Conservation (phyloP, 2,329 filamentous ascomycete species). For the Phyllosticta capitalensis region DNA sequence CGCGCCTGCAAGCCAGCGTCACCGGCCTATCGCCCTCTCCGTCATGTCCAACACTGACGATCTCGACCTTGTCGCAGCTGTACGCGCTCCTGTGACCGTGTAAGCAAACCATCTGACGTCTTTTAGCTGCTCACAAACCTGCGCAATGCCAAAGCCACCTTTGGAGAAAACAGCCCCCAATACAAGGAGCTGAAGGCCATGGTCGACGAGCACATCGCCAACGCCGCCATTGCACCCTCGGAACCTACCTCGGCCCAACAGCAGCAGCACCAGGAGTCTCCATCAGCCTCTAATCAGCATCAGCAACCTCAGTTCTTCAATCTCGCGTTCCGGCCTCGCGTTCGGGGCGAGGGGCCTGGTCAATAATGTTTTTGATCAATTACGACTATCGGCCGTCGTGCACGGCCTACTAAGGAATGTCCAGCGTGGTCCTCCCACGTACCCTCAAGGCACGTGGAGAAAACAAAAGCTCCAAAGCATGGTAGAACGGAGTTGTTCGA, state of each 20-base stretch:
- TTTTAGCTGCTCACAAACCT: constrained; percentile 26
- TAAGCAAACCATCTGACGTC: constrained; percentile 2
- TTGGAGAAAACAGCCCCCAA: constrained; percentile 22
- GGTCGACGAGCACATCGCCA: constrained; percentile 21
- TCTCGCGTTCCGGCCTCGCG: constrained; percentile 9
- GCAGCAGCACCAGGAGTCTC: background rate
- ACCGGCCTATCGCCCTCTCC: background rate
- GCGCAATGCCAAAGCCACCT: constrained; percentile 25
- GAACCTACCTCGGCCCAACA: background rate
- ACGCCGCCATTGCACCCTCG: constrained; percentile 8
- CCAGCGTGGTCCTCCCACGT: background rate
- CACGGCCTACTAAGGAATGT: constrained; percentile 2
- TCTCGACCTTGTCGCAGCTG: background rate
- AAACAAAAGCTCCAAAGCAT: background rate
- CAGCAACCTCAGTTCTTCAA: constrained; percentile 7
- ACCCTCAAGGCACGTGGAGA: background rate
- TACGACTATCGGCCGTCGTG: background rate
- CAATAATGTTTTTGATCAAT: constrained; percentile 6
- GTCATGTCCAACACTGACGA: background rate
- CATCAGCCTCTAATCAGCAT: background rate
- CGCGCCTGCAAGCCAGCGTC: background rate
- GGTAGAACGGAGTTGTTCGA: background rate
- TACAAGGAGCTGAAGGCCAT: constrained; percentile 23
- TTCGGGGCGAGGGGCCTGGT: background rate
- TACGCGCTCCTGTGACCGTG: background rate